A percentile compares a stretch with the other conserved stretches of the same genome.
These are phyloP conservation scores for Mercurialis annua DNA, from an alignment of 345 rosid species.

Conservation along the genomic window DNA sequence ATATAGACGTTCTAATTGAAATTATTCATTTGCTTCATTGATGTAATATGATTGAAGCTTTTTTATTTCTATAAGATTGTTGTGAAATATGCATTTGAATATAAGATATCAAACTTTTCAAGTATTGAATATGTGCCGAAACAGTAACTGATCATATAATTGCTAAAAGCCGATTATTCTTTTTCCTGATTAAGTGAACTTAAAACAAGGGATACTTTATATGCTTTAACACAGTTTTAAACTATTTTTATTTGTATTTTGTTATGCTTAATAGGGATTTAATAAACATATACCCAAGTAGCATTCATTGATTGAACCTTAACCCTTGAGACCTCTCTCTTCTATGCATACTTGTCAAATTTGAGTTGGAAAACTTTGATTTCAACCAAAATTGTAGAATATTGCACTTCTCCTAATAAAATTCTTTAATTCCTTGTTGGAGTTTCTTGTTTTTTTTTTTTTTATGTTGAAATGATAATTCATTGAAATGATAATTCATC, in stretches of 20 bases:
- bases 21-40: too few species aligned
- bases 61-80: too few species aligned
- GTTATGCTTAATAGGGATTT: background rate
- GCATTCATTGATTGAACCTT: background rate
- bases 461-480: background rate
- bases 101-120: too few species aligned
- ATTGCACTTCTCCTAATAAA: background rate
- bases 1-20: too few species aligned
- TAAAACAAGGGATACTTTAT: too few species aligned
- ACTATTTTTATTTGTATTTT: background rate
- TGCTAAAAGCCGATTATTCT: too few species aligned
- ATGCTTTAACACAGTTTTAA: too few species aligned
- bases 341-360: background rate
- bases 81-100: too few species aligned
- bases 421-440: background rate
- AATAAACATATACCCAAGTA: background rate
- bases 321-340: background rate
- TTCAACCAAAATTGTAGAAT: background rate
- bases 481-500: background rate
- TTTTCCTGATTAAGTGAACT: too few species aligned
- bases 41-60: too few species aligned
- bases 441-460: background rate
- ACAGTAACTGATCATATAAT: too few species aligned
- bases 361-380: background rate
- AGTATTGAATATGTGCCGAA: too few species aligned